These are phyloP conservation scores for Exidia glandulosa DNA, from an alignment of 768 basidiomycete species.

Conservation along the genomic window DNA sequence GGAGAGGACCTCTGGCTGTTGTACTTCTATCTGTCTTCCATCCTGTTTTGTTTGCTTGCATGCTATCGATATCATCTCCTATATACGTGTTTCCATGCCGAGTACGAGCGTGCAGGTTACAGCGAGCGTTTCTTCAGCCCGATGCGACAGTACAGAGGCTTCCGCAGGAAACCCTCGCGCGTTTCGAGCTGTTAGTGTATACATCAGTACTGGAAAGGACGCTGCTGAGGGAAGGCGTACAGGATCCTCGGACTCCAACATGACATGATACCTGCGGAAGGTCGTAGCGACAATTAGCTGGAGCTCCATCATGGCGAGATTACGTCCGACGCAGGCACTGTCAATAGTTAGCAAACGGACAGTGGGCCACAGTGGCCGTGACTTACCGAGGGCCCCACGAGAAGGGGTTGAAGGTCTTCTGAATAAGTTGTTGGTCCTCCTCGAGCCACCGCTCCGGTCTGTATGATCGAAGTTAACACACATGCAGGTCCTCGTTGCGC, in stretches of 20 bases:
- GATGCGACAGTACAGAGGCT: conserved; percentile 62
- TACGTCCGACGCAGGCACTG: conserved; percentile 77
- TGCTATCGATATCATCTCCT: too few species aligned
- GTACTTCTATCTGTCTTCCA: too few species aligned
- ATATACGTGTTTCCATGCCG: too few species aligned
- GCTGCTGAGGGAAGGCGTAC: conserved; percentile 26
- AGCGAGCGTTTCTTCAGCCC: conserved; percentile 39
- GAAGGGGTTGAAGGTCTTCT: conserved; percentile 77
- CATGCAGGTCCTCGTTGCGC: neutral
- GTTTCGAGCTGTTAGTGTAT: conserved; percentile 44
- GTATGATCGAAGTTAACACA: conserved; percentile 10
- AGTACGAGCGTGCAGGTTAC: too few species aligned
- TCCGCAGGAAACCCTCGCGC: conserved; percentile 79
- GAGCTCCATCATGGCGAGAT: conserved; percentile 70
- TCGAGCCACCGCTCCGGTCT: conserved; percentile 42
- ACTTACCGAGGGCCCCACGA: conserved; percentile 68
- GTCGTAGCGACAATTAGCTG: conserved; percentile 74
- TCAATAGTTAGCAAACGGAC: neutral
- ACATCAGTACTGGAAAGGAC: conserved; percentile 7
- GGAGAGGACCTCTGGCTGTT: too few species aligned
- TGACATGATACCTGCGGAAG: conserved; percentile 62
- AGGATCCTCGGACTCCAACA: conserved; percentile 48
- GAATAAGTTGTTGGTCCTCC: conserved; percentile 43
- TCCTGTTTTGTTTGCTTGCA: too few species aligned
- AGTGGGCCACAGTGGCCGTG: neutral